Evolutionary conservation across 148 eudicot species (phyloP), one percentile per base, ranked within the genome.

Genomic region (Persicaria tinctoria): DNA sequence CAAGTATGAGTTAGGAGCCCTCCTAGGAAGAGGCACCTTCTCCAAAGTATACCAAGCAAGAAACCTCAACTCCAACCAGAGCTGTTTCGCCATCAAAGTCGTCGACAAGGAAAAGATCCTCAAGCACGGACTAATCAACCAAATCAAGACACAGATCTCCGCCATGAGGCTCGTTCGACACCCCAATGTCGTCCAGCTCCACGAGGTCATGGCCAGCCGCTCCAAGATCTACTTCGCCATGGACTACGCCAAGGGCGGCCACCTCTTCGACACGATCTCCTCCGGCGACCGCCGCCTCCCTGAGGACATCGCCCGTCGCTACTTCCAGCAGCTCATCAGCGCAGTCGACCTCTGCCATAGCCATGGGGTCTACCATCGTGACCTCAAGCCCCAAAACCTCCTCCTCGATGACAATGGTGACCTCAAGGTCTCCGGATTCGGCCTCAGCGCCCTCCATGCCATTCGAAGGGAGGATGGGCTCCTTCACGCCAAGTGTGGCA

Each of bases 331-430:
- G 76, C 79, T 92, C 7, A 73, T 90, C 10, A 83, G 88, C 7
- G 95, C 97, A 1, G 84, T 92, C 32, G 97, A 92, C 50, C 90
- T 80, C 79, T 92, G 97, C 68, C 97, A 92, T 77, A 92, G 97
- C 77, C 83, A 89, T 0, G 97, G 94, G 1, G 94, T 89, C 11
- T 92, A 92, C 64, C 97, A 92, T 71, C 87, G 97, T 7, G 97
- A 92, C 72, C 76, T 92, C 4, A 92, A 92, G 76, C 97, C 97
- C 0, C 94, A 92, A 57, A 92, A 92, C 41, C 84, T 92, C 59
- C 87, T 92, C 8, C 75, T 92, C 5, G 92, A 88, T 51, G 91
- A 90, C 7, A 47, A 57, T 14, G 91, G 91, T 3, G 82, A 82
- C 27, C 85, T 90, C 0, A 92, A 90, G 75, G 81, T 92, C 12